Evolutionary conservation across 495 filamentous ascomycete genomes (phyloP).

Genomic region (Penicillium odoratum): DNA sequence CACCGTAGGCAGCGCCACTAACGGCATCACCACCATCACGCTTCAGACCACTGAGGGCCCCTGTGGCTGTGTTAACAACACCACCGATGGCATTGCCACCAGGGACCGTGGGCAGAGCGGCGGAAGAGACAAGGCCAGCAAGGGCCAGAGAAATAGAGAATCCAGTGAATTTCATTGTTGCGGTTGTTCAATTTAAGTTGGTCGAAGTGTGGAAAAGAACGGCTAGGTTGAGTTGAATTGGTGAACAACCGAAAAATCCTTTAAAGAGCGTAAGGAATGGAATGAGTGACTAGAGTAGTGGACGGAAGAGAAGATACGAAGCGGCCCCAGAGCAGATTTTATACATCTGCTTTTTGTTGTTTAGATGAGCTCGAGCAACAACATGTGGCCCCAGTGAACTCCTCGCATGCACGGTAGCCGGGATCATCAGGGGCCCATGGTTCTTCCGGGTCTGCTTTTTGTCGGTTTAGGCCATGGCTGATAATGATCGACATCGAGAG

Average conservation of each 20-base stretch:
- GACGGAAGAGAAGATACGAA: not conserved
- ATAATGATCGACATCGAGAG: constrained; percentile 17
- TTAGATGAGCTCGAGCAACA: constrained; percentile 14
- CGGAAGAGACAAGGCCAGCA: constrained; percentile 18
- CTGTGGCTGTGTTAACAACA: not conserved
- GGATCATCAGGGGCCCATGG: constrained; percentile 18
- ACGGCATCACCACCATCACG: constrained; percentile 2
- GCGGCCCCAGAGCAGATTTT: constrained; percentile 15
- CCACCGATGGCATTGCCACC: constrained; percentile 8
- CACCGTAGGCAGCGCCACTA: constrained; percentile 6
- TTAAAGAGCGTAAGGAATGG: constrained; percentile 28
- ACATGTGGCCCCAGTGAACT: constrained; percentile 9
- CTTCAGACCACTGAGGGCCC: constrained; percentile 1
- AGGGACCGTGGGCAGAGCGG: constrained; percentile 17
- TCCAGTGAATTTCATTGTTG: constrained; percentile 46
- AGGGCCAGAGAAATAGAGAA: constrained; percentile 34
- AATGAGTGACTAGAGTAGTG: constrained; percentile 24
- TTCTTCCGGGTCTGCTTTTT: constrained; percentile 8
- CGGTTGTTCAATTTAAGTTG: constrained; percentile 5
- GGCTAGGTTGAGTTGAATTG: constrained; percentile 17
- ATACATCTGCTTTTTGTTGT: constrained; percentile 21
- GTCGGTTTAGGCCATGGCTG: constrained; percentile 4
- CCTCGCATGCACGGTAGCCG: constrained; percentile 20
- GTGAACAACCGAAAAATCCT: constrained; percentile 8
- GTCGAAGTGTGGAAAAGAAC: constrained; percentile 24